Evolutionary conservation across 768 basidiomycete species (phyloP).

Genomic region (Floccularia luteovirens): DNA sequence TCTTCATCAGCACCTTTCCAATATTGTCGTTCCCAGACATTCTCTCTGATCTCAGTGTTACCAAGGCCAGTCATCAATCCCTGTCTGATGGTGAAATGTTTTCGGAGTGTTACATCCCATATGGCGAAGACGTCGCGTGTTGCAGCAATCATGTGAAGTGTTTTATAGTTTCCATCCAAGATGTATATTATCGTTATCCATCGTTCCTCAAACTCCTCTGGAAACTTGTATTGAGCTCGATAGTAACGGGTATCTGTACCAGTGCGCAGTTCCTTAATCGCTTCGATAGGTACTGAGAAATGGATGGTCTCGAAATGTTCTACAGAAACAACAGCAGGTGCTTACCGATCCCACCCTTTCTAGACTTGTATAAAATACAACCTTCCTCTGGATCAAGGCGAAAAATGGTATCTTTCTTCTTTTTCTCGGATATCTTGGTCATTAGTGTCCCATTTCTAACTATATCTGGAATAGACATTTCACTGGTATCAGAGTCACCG

Average conservation of each 20-base stretch:
- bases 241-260: slow-evolving; percentile 71
- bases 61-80: slow-evolving; percentile 73
- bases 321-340: slow-evolving; percentile 39
- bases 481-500: slow-evolving; percentile 2
- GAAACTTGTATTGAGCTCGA: slow-evolving; percentile 65
- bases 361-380: slow-evolving; percentile 73
- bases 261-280: slow-evolving; percentile 83
- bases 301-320: neutral
- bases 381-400: slow-evolving; percentile 75
- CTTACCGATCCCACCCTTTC: slow-evolving; percentile 54
- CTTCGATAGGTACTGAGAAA: slow-evolving; percentile 71
- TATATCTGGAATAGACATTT: slow-evolving; percentile 42
- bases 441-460: slow-evolving; percentile 63
- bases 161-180: slow-evolving; percentile 72
- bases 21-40: slow-evolving; percentile 78
- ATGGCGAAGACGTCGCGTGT: slow-evolving; percentile 43
- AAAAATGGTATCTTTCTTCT: slow-evolving; percentile 64
- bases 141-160: slow-evolving; percentile 75
- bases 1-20: slow-evolving; percentile 71
- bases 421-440: slow-evolving; percentile 79
- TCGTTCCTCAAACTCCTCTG: slow-evolving; percentile 58
- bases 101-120: slow-evolving; percentile 58
- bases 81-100: slow-evolving; percentile 60
- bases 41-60: slow-evolving; percentile 59
- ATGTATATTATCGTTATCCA: slow-evolving; percentile 90